A percentile compares a stretch with the other conserved stretches of the same genome.
These are phyloP conservation scores for Sugiyamaella marilandica DNA, from an alignment of 805 yeast species.

Conservation along the genomic window DNA sequence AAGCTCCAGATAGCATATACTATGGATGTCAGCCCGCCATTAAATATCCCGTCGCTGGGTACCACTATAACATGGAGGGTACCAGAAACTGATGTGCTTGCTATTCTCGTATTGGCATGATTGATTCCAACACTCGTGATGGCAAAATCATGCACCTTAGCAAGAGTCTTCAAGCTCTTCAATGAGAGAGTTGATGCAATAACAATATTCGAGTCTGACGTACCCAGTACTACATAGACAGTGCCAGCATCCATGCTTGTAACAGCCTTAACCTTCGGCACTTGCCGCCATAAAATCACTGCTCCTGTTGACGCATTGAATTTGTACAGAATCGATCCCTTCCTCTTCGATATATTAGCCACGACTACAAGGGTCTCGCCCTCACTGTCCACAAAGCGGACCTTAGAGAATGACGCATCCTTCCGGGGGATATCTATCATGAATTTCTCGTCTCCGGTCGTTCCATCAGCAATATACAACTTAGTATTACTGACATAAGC, in stretches of 20 bases:
- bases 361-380: constrained; percentile 38
- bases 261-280: constrained; percentile 29
- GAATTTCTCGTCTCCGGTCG: constrained; percentile 37
- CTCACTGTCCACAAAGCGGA: constrained; percentile 37
- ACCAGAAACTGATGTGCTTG: constrained; percentile 73
- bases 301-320: constrained; percentile 19
- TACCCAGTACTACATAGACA: constrained; percentile 51
- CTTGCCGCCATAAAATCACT: not conserved
- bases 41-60: constrained; percentile 37
- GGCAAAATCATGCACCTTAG: constrained; percentile 70
- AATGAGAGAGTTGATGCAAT: constrained; percentile 52
- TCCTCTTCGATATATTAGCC: constrained; percentile 38
- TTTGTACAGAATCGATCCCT: constrained; percentile 38
- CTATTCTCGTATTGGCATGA: constrained; percentile 60
- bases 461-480: constrained; percentile 49
- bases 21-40: constrained; percentile 14
- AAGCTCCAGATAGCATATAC: constrained; percentile 20
- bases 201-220: constrained; percentile 62
- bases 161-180: constrained; percentile 44
- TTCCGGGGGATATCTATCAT: constrained; percentile 23
- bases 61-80: constrained; percentile 58
- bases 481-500: constrained; percentile 56
- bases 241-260: constrained; percentile 47
- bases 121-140: constrained; percentile 70
- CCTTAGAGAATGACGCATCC: constrained; percentile 35